These are phyloP conservation scores for Lumnitzera littorea DNA, from an alignment of 345 rosid genomes.

Conservation along the genomic window DNA sequence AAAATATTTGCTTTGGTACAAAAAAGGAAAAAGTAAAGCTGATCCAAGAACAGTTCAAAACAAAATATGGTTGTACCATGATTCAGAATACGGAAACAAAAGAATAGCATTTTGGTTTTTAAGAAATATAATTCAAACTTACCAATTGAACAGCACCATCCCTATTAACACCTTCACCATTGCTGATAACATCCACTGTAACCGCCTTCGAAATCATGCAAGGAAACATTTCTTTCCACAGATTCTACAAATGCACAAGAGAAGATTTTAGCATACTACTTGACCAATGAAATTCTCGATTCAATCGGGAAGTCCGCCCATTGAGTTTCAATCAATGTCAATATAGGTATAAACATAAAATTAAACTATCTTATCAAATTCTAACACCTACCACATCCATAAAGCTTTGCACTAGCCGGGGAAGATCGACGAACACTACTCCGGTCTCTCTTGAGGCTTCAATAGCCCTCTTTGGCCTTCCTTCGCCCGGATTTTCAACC, in stretches of 20 bases:
- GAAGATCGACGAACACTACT: slow-evolving; percentile 74
- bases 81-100: no score
- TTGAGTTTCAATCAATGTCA: no score
- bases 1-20: no score
- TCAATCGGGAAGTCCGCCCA: no score
- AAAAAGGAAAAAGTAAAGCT: no score
- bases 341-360: no score
- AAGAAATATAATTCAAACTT: slow-evolving; percentile 10
- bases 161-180: slow-evolving; percentile 69
- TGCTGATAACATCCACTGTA: slow-evolving; percentile 64
- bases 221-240: slow-evolving; percentile 98
- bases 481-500: slow-evolving; percentile 27
- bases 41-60: no score
- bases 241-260: slow-evolving; percentile 38
- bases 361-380: not conserved
- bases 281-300: no score
- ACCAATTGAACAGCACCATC: slow-evolving; percentile 86
- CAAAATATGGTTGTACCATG: no score
- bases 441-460: slow-evolving; percentile 89
- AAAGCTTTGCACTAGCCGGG: slow-evolving; percentile 70
- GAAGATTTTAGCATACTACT: not conserved
- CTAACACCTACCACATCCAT: slow-evolving; percentile 63
- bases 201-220: slow-evolving; percentile 84
- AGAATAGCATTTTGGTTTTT: no score
- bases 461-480: slow-evolving; percentile 49